Conservation (phyloP, 1,139 yeast genomes). For the Taiozyma sp. region DNA sequence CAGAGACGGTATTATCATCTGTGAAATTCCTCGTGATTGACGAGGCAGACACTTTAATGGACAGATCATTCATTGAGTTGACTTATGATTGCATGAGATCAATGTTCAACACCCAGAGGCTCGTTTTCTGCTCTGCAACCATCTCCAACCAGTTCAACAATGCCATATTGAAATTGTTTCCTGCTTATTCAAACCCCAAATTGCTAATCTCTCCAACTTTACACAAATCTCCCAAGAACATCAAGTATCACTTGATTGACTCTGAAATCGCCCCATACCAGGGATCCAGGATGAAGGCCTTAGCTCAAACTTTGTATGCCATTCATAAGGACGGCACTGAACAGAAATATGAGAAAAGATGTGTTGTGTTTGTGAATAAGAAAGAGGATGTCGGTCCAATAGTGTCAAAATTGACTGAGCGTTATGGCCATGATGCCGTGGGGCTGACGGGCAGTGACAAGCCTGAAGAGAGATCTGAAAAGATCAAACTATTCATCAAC, state of each 20-base stretch:
- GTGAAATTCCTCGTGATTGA: slow-evolving; percentile 73
- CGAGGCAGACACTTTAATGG: slow-evolving; percentile 94
- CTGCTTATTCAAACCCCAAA: slow-evolving; percentile 50
- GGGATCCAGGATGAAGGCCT: slow-evolving; percentile 77
- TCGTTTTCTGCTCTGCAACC: slow-evolving; percentile 86
- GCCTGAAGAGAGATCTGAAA: slow-evolving; percentile 50
- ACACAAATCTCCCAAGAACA: slow-evolving; percentile 75
- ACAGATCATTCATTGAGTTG: slow-evolving; percentile 70
- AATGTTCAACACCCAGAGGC: slow-evolving; percentile 53
- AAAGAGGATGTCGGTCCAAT: slow-evolving; percentile 56
- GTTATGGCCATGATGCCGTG: slow-evolving; percentile 55
- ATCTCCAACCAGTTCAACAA: slow-evolving; percentile 75
- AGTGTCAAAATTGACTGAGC: slow-evolving; percentile 45
- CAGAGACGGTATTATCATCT: slow-evolving; percentile 41
- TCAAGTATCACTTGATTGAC: slow-evolving; percentile 72
- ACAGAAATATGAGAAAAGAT: slow-evolving; percentile 68
- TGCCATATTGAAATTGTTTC: slow-evolving; percentile 57
- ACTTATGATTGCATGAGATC: slow-evolving; percentile 54
- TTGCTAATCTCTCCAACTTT: slow-evolving; percentile 76
- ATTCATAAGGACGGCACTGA: slow-evolving; percentile 84
- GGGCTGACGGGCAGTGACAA: slow-evolving; percentile 66
- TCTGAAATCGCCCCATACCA: slow-evolving; percentile 72
- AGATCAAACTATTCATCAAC: slow-evolving; percentile 56
- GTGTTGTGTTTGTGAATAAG: slow-evolving; percentile 82
- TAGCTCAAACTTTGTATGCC: slow-evolving; percentile 86